Base-by-base conservation (phyloP, 1,284 basidiomycete genomes). In the Cryptococcus sp. region DNA sequence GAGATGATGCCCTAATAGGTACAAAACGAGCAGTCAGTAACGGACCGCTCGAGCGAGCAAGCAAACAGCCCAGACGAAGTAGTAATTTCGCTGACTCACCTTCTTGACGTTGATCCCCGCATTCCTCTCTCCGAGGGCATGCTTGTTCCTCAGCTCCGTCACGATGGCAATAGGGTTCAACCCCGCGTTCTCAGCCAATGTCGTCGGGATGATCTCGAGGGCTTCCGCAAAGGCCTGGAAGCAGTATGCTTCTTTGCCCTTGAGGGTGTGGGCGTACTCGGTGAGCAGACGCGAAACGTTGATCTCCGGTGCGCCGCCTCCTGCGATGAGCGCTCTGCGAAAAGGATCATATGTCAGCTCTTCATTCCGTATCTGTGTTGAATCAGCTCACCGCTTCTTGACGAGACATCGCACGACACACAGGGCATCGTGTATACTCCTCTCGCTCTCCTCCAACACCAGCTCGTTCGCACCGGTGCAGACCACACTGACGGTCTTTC, bases 191-290 rank as follows among this genome's bases (percentile, higher is more conserved):
- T 99, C 96, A 11, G 96, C 96, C 10, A 99, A 84, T 0, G 96
- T 99, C 3, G 91, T 97, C 2, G 96, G 96, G 68, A 99, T 98
- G 61, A 99, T 89, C 80, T 99, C 96, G 57, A 99, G 85, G 5
- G 96, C 93, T 75, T 99, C 96, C 40, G 96, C 93, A 71, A 93
- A 99, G 3, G 94, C 94, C 75, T 96, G 91, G 87, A 95, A 97
- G 80, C 96, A 98, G 80, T 99, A 99, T 7, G 94, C 91, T 80
- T 99, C 94, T 89, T 98, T 97, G 54, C 96, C 95, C 79, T 90
- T 96, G 67, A 99, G 85, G 0, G 93, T 90, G 70, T 96, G 92
- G 5, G 94, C 88, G 72, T 96, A 87, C 78, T 97, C 91, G 5
- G 92, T 88, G 41, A 99, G 84, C 64, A 91, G 82, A 44, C 94